phyloP scores from a whole-genome alignment of 2,329 filamentous ascomycete genomes.

The Alternaria solani region DNA sequence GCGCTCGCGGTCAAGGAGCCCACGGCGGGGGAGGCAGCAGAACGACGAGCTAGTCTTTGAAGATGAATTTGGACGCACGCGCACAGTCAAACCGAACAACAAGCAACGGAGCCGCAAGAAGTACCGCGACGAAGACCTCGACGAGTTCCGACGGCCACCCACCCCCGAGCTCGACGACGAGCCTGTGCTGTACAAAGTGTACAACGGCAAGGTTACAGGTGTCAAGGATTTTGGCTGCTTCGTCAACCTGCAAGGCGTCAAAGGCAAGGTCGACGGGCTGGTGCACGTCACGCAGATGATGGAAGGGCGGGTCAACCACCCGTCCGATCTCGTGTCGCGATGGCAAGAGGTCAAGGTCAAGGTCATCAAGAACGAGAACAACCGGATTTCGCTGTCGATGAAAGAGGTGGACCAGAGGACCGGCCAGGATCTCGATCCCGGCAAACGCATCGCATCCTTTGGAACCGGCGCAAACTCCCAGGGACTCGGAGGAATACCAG shows the following conservation, averaged over 20 bases:
- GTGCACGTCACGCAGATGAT: conserved; percentile 92
- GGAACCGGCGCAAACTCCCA: conserved; percentile 81
- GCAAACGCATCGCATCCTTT: conserved; percentile 75
- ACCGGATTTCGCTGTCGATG: conserved; percentile 88
- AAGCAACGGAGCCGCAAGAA: conserved; percentile 52
- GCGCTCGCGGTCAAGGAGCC: conserved; percentile 60
- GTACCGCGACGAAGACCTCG: conserved; percentile 56
- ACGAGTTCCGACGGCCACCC: conserved; percentile 71
- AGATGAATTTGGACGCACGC: conserved; percentile 65
- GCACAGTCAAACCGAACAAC: conserved; percentile 52
- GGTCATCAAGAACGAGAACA: conserved; percentile 83
- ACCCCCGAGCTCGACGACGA: conserved; percentile 80
- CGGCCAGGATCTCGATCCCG: conserved; percentile 82
- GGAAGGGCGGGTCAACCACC: conserved; percentile 88
- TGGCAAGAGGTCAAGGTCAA: conserved; percentile 93
- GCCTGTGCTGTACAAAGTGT: conserved; percentile 85
- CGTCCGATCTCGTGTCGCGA: conserved; percentile 81
- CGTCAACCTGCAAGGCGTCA: conserved; percentile 87
- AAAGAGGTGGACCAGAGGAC: conserved; percentile 94
- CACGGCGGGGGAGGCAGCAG: conserved; percentile 53
- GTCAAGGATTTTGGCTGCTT: conserved; percentile 97
- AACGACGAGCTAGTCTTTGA: conserved; percentile 64
- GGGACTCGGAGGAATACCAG: conserved; percentile 70
- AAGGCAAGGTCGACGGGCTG: conserved; percentile 87
- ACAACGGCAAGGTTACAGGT: conserved; percentile 87